Evolutionary conservation across 352 stramenopile genomes (phyloP), one percentile per base, ranked within the genome.

Genomic region (Pythium plurisporium): DNA sequence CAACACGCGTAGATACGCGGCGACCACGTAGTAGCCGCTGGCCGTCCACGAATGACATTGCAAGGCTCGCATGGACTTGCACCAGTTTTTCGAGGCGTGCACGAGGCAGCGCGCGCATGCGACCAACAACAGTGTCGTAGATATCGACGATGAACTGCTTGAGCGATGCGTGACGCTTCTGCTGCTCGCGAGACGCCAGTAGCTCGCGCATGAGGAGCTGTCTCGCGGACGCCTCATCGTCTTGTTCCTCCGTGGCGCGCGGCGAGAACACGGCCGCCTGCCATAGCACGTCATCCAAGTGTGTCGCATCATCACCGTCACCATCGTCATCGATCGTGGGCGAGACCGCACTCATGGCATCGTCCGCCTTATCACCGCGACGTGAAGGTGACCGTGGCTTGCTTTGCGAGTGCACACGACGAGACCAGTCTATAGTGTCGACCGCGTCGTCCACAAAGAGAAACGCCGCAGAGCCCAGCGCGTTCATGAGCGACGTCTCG

Each of bases 81-180:
- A 89, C 22, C 3, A 79, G 56, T 8, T 71, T 65, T 8, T 60
- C 34, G 7, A 77, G 34, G 2, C 47, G 49, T 0, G 15, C 23
- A 1, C 45, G 31, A 9, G 65, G 60, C 22, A 81, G 31, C 10
- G 83, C 74, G n/a, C 65, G 60, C 26, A 88, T 34, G 2, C 69
- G 74, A 0, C 76, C 76, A 2, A 88, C 64, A 15, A 90, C 65
- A 1, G 72, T 82, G 46, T 86, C 80, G 64, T 90, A 90, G 2
- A 86, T 74, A 46, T 87, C 75, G 14, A 61, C 67, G 30, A 88
- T 90, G 38, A 88, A 83, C 45, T 88, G 80, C 55, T 88, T 90
- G 22, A 88, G 56, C 42, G 61, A 47, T 0, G 74, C 70, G 17
- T 82, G 37, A 5, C 67, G 48, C 59, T 83, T 87, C 19, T 65